Evolutionary conservation across 768 basidiomycete genomes (phyloP).

Genomic region (Mrakia blollopis): DNA sequence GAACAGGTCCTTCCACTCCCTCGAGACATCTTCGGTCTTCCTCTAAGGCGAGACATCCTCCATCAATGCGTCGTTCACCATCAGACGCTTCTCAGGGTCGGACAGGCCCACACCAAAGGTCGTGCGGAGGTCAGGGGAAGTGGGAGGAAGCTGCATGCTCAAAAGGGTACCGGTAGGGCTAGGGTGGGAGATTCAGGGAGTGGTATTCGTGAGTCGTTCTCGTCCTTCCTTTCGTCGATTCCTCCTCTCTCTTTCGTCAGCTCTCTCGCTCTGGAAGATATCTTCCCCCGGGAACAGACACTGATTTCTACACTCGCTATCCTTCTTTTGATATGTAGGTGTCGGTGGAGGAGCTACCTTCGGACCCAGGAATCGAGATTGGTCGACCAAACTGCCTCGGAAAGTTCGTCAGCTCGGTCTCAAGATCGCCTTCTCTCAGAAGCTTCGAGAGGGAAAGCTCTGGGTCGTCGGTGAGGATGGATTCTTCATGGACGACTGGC

Average conservation of each 20-base stretch:
- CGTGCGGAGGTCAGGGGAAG: constrained; percentile 85
- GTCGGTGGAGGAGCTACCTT: constrained; percentile 89
- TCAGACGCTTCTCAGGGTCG: constrained; percentile 54
- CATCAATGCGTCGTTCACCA: constrained; percentile 87
- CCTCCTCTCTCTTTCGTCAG: neutral
- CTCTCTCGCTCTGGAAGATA: too few relatives aligned
- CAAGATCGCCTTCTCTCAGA: constrained; percentile 78
- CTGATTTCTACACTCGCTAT: neutral
- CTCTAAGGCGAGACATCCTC: constrained; percentile 84
- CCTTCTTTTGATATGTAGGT: constrained; percentile 40
- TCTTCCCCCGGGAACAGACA: too few relatives aligned
- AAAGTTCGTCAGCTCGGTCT: constrained; percentile 92
- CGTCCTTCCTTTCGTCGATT: neutral
- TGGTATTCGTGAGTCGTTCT: constrained; percentile 41
- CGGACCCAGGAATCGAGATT: constrained; percentile 85
- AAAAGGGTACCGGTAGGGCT: constrained; percentile 87
- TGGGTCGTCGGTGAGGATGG: constrained; percentile 57
- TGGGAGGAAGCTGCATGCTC: constrained; percentile 77
- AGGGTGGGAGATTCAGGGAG: constrained; percentile 77
- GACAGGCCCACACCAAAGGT: neutral
- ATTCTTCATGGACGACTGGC: constrained; percentile 16
- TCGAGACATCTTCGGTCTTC: constrained; percentile 69
- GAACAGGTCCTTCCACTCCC: constrained; percentile 45
- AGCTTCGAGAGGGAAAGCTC: constrained; percentile 67
- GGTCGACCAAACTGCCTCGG: constrained; percentile 82